Percentiles rank a stretch among this genome's conserved stretches.
Conservation (phyloP, 2,329 filamentous ascomycete genomes). For the Xylariaceae sp. region DNA sequence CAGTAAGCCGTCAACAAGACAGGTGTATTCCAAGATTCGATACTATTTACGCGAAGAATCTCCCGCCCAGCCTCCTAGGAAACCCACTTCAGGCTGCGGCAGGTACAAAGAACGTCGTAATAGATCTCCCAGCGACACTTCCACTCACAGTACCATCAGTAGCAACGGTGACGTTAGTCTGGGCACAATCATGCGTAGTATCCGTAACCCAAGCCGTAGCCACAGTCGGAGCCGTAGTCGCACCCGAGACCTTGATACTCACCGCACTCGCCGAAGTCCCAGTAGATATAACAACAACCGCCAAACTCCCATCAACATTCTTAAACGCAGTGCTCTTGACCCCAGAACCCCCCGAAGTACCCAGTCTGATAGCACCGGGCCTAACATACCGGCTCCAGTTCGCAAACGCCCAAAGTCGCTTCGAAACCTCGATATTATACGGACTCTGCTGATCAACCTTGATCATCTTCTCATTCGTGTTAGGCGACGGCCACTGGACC, state of each 20-base stretch:
- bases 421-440: conserved; percentile 34
- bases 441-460: conserved; percentile 43
- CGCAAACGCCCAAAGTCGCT: conserved; percentile 41
- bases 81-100: conserved; percentile 2
- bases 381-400: conserved; percentile 39
- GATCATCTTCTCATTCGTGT: conserved; percentile 42
- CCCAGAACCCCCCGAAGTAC: conserved; percentile 27
- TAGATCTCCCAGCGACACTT: conserved; percentile 25
- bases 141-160: conserved; percentile 22
- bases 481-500: conserved; percentile 30
- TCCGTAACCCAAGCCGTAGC: conserved; percentile 31
- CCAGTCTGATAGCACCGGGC: conserved; percentile 36
- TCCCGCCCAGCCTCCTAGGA: too few species aligned
- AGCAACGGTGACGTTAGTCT: conserved; percentile 20
- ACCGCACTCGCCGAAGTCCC: conserved; percentile 18
- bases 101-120: conserved; percentile 27
- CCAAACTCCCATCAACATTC: conserved; percentile 38
- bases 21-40: too few species aligned
- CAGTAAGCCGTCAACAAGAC: too few species aligned
- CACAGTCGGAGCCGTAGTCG: conserved; percentile 4
- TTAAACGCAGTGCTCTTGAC: conserved; percentile 35
- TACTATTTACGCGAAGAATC: too few species aligned
- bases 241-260: conserved; percentile 17
- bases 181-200: conserved; percentile 22
- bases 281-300: conserved; percentile 35